Evolutionary conservation across 177 flowering plant genomes (phyloP).

Genomic region (Vitis hybrid): DNA sequence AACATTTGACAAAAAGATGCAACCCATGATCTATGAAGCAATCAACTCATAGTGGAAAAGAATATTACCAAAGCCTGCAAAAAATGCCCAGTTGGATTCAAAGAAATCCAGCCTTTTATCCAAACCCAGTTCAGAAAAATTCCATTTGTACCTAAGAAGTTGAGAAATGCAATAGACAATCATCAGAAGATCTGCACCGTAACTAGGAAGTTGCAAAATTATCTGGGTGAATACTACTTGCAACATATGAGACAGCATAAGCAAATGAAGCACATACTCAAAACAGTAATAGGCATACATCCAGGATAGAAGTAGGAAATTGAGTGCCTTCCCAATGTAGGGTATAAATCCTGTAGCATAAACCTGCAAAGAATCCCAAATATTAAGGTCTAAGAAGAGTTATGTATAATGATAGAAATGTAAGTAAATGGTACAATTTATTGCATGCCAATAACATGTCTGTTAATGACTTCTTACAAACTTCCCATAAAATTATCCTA

Average conservation of each 20-base stretch:
- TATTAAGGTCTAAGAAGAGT: neutral
- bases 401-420: neutral
- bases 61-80: conserved; percentile 85
- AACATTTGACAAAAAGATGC: neutral
- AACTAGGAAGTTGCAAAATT: too few relatives aligned
- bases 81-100: conserved; percentile 95
- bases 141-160: conserved; percentile 87
- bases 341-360: conserved; percentile 76
- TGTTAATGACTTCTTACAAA: neutral
- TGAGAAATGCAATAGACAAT: conserved; percentile 2
- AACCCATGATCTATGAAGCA: neutral
- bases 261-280: conserved; percentile 60
- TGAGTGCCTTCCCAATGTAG: conserved; percentile 69
- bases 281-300: conserved; percentile 97
- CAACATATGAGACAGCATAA: conserved; percentile 3
- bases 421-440: neutral
- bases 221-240: neutral
- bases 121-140: conserved; percentile 66
- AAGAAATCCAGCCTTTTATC: conserved; percentile 85
- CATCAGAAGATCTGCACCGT: neutral
- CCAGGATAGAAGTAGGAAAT: conserved; percentile 89
- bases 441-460: neutral
- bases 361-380: conserved; percentile 48
- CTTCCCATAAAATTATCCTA: neutral
- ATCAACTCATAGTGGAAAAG: neutral